Evolutionary conservation across 441 rosid genomes (phyloP), one percentile per base, ranked within the genome.

Genomic region (Aleurites moluccanus): DNA sequence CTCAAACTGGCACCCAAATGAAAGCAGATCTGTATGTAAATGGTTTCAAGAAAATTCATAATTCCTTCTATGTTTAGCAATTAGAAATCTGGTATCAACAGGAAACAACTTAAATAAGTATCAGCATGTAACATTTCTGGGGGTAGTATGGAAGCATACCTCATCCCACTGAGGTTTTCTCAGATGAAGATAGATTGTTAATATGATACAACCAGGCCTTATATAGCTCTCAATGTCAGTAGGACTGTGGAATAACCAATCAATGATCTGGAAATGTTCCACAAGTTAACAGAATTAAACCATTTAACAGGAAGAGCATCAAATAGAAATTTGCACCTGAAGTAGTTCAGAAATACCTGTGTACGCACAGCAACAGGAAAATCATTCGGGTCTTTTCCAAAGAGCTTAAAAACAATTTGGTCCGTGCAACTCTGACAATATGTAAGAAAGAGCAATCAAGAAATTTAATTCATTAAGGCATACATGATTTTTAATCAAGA

Each of bases 211-310:
- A 52, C 98, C 98, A 14, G 98, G 98, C 79, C 97, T 87, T 64
- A 94, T 94, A 79, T 94, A 91, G 87, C 98, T 91, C 91, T 91
- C 98, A 52, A 94, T 91, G 83, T 94, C 97, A 63, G 92, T 85
- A 59, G 98, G 98, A 84, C 92, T 92, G 75, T 87, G 91, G 30
- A 92, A 85, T 75, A 94, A 76, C 98, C 97, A 94, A 44, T 92
- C 88, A 78, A 92, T 86, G 75, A 94, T 90, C 98, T 94, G 93
- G 40, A 86, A 63, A 67, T 66, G 59, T 61, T 72, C 75, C 63
- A 83, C 42, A 15, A 69, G 44, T 70, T 64, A 71, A 56, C 61
- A 75, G 28, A 75, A 74, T 71, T 55, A 67, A 68, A 75, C 73
- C 67, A 63, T n/a, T 15, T 38, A 69, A 71, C 21, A 69, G 65